A percentile compares a stretch with the other conserved stretches of the same genome.
Conservation (phyloP, 169 alveolate species). For the Theileria parva region DNA sequence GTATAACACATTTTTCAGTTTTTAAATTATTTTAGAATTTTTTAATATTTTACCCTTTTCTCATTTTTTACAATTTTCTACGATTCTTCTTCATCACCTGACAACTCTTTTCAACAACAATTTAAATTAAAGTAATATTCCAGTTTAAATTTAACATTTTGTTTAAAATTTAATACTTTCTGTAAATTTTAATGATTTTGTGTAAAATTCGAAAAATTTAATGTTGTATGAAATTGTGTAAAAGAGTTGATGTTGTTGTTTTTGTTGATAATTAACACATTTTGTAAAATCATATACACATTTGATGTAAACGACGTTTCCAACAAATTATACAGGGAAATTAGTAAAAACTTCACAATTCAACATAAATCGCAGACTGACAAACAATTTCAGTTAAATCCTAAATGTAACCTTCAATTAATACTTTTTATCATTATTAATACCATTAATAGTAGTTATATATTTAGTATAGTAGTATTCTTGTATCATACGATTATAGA, state of each 20-base stretch:
- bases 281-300: constrained; percentile 6
- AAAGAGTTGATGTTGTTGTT: constrained; percentile 13
- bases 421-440: not conserved
- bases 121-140: too few relatives aligned
- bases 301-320: not conserved
- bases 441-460: too few relatives aligned
- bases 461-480: too few relatives aligned
- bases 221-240: not conserved
- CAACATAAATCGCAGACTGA: not conserved
- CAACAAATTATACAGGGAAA: not conserved
- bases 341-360: constrained; percentile 2
- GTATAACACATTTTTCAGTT: not conserved
- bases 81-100: not conserved
- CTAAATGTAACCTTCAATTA: constrained; percentile 15
- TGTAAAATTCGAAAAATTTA: not conserved
- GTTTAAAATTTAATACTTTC: too few relatives aligned
- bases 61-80: not conserved
- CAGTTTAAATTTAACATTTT: too few relatives aligned
- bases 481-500: not conserved
- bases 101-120: too few relatives aligned
- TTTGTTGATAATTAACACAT: not conserved
- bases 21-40: constrained; percentile 7
- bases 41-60: not conserved
- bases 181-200: not conserved
- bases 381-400: not conserved